Evolutionary conservation across 2,329 filamentous ascomycete genomes (phyloP).

Genomic region (Leptosphaerulina australis): DNA sequence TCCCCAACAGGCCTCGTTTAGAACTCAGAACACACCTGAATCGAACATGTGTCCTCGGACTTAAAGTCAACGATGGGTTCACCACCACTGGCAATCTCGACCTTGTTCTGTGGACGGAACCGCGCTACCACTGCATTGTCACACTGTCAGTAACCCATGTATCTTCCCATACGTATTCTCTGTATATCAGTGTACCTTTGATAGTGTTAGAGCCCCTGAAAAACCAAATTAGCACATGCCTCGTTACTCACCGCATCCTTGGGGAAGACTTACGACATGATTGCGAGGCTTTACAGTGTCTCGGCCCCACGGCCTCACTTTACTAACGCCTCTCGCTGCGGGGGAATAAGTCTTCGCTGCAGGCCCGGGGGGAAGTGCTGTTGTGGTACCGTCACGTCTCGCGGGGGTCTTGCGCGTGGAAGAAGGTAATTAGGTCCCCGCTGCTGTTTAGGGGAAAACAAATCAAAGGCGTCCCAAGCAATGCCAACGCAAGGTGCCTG

Average conservation of each 20-base stretch:
- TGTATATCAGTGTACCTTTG: slow-evolving; percentile 48
- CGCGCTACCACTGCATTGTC: slow-evolving; percentile 79
- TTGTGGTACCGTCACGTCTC: slow-evolving; percentile 42
- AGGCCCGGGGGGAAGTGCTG: slow-evolving; percentile 27
- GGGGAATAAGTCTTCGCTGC: slow-evolving; percentile 28
- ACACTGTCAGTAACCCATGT: slow-evolving; percentile 33
- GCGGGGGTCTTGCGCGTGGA: slow-evolving; percentile 37
- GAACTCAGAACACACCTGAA: slow-evolving; percentile 69
- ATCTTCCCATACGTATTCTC: neutral
- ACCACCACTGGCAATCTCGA: slow-evolving; percentile 88
- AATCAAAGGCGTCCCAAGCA: slow-evolving; percentile 25
- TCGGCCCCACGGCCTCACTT: slow-evolving; percentile 47
- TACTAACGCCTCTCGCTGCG: slow-evolving; percentile 25
- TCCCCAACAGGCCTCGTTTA: neutral
- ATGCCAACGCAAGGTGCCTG: slow-evolving; percentile 7
- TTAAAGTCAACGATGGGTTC: slow-evolving; percentile 90
- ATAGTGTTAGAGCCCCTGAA: slow-evolving; percentile 54
- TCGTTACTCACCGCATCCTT: slow-evolving; percentile 18
- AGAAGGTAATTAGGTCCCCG: slow-evolving; percentile 40
- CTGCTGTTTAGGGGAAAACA: slow-evolving; percentile 41
- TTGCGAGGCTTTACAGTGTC: slow-evolving; percentile 37
- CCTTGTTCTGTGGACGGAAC: slow-evolving; percentile 95
- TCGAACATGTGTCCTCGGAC: slow-evolving; percentile 82
- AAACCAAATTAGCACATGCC: slow-evolving; percentile 51
- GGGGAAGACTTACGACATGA: slow-evolving; percentile 47